phyloP scores from a whole-genome alignment of 306 rosid species.

The Pterocarpus santalinus region DNA sequence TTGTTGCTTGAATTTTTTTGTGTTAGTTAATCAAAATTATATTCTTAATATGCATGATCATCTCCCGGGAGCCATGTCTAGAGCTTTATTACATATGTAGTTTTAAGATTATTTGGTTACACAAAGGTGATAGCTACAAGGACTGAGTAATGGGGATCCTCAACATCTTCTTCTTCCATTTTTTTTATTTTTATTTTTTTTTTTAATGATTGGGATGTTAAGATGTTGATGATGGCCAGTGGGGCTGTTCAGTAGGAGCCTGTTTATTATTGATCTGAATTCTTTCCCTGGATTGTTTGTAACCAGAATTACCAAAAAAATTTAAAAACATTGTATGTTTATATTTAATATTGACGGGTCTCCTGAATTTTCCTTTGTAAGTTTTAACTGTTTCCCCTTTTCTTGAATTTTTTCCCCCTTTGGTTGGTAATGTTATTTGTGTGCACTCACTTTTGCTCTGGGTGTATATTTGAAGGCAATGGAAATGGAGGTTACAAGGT shows the following conservation, averaged over 20 bases:
- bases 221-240: background rate
- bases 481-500: constrained; percentile 63
- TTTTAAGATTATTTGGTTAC: background rate
- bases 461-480: constrained; percentile 49
- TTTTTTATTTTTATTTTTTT: background rate
- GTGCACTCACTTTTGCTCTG: background rate
- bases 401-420: background rate
- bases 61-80: constrained; percentile 5
- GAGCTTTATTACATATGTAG: background rate
- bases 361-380: background rate
- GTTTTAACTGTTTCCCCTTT: background rate
- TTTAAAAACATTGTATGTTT: too few relatives aligned
- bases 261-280: background rate
- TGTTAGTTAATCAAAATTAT: background rate
- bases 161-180: background rate
- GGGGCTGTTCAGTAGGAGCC: background rate
- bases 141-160: background rate
- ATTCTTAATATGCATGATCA: background rate
- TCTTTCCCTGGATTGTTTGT: background rate
- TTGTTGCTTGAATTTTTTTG: background rate
- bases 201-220: background rate
- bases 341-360: background rate
- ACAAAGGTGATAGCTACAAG: background rate
- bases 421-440: background rate
- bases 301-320: background rate